Evolutionary conservation across 805 yeast genomes (phyloP).

Genomic region (Priceomyces medius): DNA sequence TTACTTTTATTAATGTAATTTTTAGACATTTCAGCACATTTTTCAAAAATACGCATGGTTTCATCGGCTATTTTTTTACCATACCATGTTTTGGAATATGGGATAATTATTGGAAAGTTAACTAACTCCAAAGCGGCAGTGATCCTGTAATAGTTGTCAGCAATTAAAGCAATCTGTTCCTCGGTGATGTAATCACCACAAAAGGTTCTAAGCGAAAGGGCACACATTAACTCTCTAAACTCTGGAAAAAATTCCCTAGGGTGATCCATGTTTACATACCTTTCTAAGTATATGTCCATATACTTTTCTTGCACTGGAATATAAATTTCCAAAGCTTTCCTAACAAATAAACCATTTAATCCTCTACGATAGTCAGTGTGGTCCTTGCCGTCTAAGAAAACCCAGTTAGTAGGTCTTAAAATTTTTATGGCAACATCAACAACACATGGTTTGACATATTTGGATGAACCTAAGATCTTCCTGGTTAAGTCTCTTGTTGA

Average conservation of each 20-base stretch:
- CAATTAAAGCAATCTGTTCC: slow-evolving; percentile 81
- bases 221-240: slow-evolving; percentile 95
- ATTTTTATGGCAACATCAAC: slow-evolving; percentile 96
- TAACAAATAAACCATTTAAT: slow-evolving; percentile 85
- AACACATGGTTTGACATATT: slow-evolving; percentile 93
- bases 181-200: slow-evolving; percentile 95
- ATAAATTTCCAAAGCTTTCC: slow-evolving; percentile 77
- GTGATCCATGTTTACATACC: slow-evolving; percentile 61
- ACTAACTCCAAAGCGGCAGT: slow-evolving; percentile 97
- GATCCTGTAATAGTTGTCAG: slow-evolving; percentile 88
- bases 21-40: slow-evolving; percentile 87
- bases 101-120: slow-evolving; percentile 94
- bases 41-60: slow-evolving; percentile 88
- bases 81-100: slow-evolving; percentile 97
- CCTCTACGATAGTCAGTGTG: slow-evolving; percentile 92
- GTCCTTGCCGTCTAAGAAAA: slow-evolving; percentile 92
- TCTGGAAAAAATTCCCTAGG: slow-evolving; percentile 84
- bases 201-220: slow-evolving; percentile 86
- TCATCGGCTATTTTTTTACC: slow-evolving; percentile 91
- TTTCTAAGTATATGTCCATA: slow-evolving; percentile 78
- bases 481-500: slow-evolving; percentile 84
- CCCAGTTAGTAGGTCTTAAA: slow-evolving; percentile 96
- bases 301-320: slow-evolving; percentile 81
- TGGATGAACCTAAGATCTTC: slow-evolving; percentile 80
- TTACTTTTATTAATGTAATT: slow-evolving; percentile 67